phyloP scores from a whole-genome alignment of 2,329 filamentous ascomycete species.

The Pseudocercospora cruenta region DNA sequence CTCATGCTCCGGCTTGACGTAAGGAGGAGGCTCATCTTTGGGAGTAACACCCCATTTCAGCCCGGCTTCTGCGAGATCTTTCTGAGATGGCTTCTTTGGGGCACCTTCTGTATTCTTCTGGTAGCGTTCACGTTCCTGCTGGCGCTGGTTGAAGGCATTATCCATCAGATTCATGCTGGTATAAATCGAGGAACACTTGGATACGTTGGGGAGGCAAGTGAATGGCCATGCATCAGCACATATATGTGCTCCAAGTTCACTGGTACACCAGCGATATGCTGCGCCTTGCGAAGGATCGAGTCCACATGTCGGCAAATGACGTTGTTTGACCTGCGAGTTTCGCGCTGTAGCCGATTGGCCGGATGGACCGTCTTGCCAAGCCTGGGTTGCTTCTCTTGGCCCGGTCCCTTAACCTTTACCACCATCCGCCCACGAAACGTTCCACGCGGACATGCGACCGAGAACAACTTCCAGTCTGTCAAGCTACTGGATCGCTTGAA shows the following conservation, averaged over 20 bases:
- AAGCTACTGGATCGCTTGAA: no score
- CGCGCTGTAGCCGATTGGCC: not conserved
- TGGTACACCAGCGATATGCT: not conserved
- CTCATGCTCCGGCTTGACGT: slow-evolving; percentile 7
- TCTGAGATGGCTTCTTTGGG: slow-evolving; percentile 34
- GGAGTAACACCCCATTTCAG: slow-evolving; percentile 24
- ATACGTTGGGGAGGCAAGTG: not conserved
- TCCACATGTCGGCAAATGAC: not conserved
- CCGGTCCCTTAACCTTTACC: no score
- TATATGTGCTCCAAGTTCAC: not conserved
- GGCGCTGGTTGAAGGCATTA: not conserved
- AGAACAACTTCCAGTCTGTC: no score
- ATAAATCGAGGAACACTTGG: not conserved
- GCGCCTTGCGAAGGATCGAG: not conserved
- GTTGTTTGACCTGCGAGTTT: not conserved
- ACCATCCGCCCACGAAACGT: no score
- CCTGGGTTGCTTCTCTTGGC: no score
- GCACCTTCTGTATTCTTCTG: slow-evolving; percentile 30
- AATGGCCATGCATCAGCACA: not conserved
- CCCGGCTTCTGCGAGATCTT: slow-evolving; percentile 11
- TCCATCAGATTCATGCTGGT: not conserved
- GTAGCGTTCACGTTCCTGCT: slow-evolving; percentile 1
- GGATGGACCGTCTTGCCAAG: not conserved
- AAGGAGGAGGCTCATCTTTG: slow-evolving; percentile 3
- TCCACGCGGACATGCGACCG: no score